Evolutionary conservation across 805 yeast genomes (phyloP), one percentile per base, ranked within the genome.

Genomic region (Isabelozyma gotoi): DNA sequence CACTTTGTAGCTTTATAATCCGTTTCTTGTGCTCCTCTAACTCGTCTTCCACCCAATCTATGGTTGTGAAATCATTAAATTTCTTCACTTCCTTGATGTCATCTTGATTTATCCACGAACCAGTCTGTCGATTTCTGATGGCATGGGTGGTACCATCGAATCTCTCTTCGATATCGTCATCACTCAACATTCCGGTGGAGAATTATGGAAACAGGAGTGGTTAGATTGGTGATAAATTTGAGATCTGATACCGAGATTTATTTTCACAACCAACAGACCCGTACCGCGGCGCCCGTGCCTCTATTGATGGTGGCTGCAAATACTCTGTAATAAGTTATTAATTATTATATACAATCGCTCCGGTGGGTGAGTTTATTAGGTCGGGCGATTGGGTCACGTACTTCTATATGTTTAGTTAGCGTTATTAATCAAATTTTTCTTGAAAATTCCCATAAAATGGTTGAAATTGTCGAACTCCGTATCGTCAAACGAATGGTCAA

Each of bases 31-130:
- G 81, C 29, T 77, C 79, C 18, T 68, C 68, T 16, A 75, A 59
- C 40, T 79, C 78, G 50, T 84, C 90, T 42, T 79, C 78, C 12
- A 82, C 70, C 87, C 89, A 82, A 52, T 86, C 92, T 3, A 85
- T 74, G 3, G 92, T 85, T 14, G 65, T 64, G 56, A 83, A 86
- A 36, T 79, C 79, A 36, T 79, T 76, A 54, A 84, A 86, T 40
- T 79, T 62, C 42, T 73, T 74, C 14, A 74, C 73, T 37, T 71
- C 71, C 17, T 58, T 55, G 15, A 72, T 55, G 5, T 48, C 41
- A 11, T 63, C 64, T 42, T 71, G 76, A 42, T 65, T 55, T 35
- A 62, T 50, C 76, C 76, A 71, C 24, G 57, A 51, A 1, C 76
- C 75, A 0, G 71, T 65, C 11, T 43, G 46, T 35, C 59, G 49